Base-by-base conservation (phyloP, 768 basidiomycete genomes). In the Mycena rosella region DNA sequence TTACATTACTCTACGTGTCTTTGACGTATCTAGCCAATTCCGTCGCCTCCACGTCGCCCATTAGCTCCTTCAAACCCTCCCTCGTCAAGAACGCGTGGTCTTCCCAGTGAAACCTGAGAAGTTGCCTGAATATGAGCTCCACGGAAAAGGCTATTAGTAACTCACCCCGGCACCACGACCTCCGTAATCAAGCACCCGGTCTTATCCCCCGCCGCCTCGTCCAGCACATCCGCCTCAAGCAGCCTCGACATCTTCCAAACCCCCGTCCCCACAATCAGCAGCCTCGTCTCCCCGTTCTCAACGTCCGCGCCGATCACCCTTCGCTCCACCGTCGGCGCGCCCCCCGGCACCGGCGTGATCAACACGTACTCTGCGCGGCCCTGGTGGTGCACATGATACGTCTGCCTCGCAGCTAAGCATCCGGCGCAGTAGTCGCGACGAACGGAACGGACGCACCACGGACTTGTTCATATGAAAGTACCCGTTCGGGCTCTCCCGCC, bases 351-450 rank as follows among this genome's bases (percentile, higher is more conserved):
- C 9, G 62, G 62, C 20, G 69, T 58, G 51, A 87, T 82, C 38
- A 88, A 79, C 0, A 85, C 86, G 74, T 88, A 88, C 56, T 82
- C 79, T 0, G 84, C 83, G 15, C 86, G 81, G 7, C 86, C 86
- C 51, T 84, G 80, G 68, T 88, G 86, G 34, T 82, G 82, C n/a
- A 84, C 78, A 69, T 88, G 86, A 73, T 84, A 84, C 6, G 85
- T 87, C 86, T 87, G 52, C 9, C 32, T n/a, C n/a, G n/a, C 14
- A 55, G 24, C 53, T n/a, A 7, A 40, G 17, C 38, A 18, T 15
- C 17, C 4, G 10, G 10, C 38, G 38, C 17, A 22, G 18, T 3
- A 22, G 15, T 6, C 15, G 18, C 14, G 53, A 65, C 13, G 24
- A 32, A 51, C 30, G 27, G n/a, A 75, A n/a, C n/a, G n/a, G n/a